Percentiles rank a stretch among this genome's conserved stretches.
Conservation (phyloP, 2,329 filamentous ascomycete genomes). For the Teratosphaeriaceae sp. region DNA sequence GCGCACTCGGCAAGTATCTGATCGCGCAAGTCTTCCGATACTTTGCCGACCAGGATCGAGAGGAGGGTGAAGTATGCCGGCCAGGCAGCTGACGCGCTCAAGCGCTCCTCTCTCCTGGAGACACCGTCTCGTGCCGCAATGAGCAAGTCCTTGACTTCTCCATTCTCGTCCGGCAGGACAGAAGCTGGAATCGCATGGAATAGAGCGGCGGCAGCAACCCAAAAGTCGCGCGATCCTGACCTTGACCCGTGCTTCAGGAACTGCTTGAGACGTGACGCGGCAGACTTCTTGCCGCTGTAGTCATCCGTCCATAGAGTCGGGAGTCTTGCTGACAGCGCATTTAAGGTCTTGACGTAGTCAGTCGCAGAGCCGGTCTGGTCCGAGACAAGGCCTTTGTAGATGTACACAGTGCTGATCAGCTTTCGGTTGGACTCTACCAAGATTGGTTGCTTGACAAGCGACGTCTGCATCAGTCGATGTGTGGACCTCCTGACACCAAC, state of each 20-base stretch:
- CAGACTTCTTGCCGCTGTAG: constrained; percentile 52
- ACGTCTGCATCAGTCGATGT: constrained; percentile 50
- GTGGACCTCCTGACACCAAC: constrained; percentile 51
- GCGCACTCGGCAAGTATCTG: constrained; percentile 43
- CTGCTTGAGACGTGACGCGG: constrained; percentile 53
- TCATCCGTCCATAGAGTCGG: constrained; percentile 68
- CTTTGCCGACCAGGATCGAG: constrained; percentile 27
- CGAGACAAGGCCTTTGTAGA: constrained; percentile 66
- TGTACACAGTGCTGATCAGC: constrained; percentile 59
- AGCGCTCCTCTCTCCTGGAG: constrained; percentile 64
- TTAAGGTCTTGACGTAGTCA: constrained; percentile 62
- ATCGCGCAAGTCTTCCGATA: constrained; percentile 39
- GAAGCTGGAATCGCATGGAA: constrained; percentile 50
- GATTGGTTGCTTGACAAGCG: constrained; percentile 41
- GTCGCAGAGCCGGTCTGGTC: constrained; percentile 68
- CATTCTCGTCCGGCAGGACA: constrained; percentile 47
- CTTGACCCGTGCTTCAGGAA: constrained; percentile 84
- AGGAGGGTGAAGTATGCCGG: constrained; percentile 63
- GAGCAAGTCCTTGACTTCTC: constrained; percentile 56
- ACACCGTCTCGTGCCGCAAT: constrained; percentile 65
- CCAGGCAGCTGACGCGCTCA: constrained; percentile 65
- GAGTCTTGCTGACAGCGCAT: constrained; percentile 56
- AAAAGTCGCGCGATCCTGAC: constrained; percentile 64
- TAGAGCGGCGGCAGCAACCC: constrained; percentile 60
- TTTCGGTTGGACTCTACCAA: constrained; percentile 37